Evolutionary conservation across 2,329 filamentous ascomycete species (phyloP), one percentile per base, ranked within the genome.

Genomic region (Endoconidiophora polonica): DNA sequence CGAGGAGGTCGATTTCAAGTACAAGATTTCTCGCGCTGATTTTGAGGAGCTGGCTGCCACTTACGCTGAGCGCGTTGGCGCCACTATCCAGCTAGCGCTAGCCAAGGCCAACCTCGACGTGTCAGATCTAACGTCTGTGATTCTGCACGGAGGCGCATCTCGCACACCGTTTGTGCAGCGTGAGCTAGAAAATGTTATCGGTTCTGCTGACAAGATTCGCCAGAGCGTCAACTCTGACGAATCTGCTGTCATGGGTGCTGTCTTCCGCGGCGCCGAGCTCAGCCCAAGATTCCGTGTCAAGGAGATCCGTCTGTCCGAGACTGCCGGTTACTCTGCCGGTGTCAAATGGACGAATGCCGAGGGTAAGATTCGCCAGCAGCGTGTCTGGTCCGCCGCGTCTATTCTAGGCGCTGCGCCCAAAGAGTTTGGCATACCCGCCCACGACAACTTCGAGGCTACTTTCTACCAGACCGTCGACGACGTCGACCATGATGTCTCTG

Each of bases 221-320:
- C 83, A 81, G 60, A 98, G 93, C 59, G 91, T 98, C 61, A 98
- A 98, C 67, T 84, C 90, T 9, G 91, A 98, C 59, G 91, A 98
- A 66, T 83, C 91, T 22, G 91, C 91, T 46, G 91, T 94, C 7
- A 94, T 96, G 63, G 91, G 91, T 58, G 90, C 91, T 50, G 88
- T 83, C 24, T 96, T 98, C 73, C 86, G 88, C 61, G 91, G 86
- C 46, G 91, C 91, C 48, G 79, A 86, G 58, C 73, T 98, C 52
- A 95, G 86, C 66, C 87, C 90, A 39, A 90, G 84, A 62, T 98
- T 98, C 78, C 82, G 87, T 54, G 91, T 98, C 61, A 98, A 96
- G 73, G 91, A 96, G 61, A 98, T 98, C 56, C 76, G 84, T 53
- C 77, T 84, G 47, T 74, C 71, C n/a, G 91, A 98, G 58, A 77